Evolutionary conservation across 2,329 filamentous ascomycete genomes (phyloP).

Genomic region (Metarhizium rileyi): DNA sequence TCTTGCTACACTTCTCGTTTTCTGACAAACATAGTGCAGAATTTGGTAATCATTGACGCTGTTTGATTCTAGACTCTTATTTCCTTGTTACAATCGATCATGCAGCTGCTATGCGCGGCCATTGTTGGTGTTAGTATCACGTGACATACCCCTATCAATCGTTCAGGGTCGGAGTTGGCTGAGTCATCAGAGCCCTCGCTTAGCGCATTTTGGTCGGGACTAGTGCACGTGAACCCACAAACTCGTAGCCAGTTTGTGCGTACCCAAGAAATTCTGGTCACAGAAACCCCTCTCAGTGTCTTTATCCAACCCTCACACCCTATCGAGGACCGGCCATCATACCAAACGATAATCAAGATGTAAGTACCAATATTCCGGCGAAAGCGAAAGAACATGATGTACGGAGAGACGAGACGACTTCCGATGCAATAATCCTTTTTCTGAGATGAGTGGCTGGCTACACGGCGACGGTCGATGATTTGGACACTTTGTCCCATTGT

Average conservation of each 20-base stretch:
- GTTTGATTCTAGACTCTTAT: too few species aligned
- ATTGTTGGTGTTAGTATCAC: constrained; percentile 10
- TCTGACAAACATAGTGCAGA: neutral
- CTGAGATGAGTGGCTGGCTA: constrained; percentile 3
- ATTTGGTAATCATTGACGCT: neutral
- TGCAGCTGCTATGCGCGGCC: too few species aligned
- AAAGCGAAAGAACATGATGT: constrained; percentile 1
- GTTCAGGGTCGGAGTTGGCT: too few species aligned
- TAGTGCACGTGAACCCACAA: constrained; percentile 34
- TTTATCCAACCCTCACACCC: constrained; percentile 24
- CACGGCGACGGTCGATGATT: constrained; percentile 2
- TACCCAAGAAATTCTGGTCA: constrained; percentile 30
- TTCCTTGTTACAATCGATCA: too few species aligned
- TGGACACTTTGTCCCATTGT: neutral
- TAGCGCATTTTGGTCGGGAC: constrained; percentile 21
- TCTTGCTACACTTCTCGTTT: too few species aligned
- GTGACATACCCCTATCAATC: constrained; percentile 5
- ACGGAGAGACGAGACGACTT: constrained; percentile 1
- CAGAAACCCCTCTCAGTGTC: constrained; percentile 28
- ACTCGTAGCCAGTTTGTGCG: constrained; percentile 25
- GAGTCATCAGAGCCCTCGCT: constrained; percentile 30
- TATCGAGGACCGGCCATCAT: constrained; percentile 33
- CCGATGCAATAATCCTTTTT: constrained; percentile 3
- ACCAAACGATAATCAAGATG: constrained; percentile 34
- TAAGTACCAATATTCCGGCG: constrained; percentile 21